Base-by-base conservation (phyloP, 2,329 filamentous ascomycete genomes). In the Pleurostoma richardsiae region DNA sequence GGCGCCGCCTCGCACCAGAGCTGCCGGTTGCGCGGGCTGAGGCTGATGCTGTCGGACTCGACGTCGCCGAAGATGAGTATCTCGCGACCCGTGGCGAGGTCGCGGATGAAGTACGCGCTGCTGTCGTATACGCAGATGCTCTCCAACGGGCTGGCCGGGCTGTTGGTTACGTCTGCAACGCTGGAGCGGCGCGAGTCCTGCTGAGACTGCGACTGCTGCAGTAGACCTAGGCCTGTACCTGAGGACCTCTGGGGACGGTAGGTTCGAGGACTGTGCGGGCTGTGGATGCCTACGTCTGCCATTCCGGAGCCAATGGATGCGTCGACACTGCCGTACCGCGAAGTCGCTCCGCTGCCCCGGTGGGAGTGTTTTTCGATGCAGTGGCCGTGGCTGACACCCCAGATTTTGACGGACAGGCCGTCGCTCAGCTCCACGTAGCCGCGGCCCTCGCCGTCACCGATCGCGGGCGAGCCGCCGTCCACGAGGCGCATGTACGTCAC, bases 21-120 rank as follows among this genome's bases (percentile, higher is more conserved):
- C 10, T 75, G 73, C n/a, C 77, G 70, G 54, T 94, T 97, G 28
- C 91, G 83, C 1, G 92, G 90, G 2, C 81, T 85, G 2, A 92
- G 67, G 0, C 90, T 95, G 29, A 97, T 68, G 6, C 83, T 85
- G 65, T 99, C 94, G 1, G 94, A 90, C 61, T 99, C 94, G 36
- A 97, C 88, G 55, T 99, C 94, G 19, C 94, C 94, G 61, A 96
- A 97, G 42, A 99, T 88, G 49, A 99, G 79, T 3, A 97, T 80
- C 66, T 99, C 92, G 30, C 79, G 78, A 2, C 80, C 79, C 0
- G 82, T 86, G 1, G 70, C 62, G 31, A 85, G 73, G 49, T 94
- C 87, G 36, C 89, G 86, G 53, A 99, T 87, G 65, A 99, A 97
- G 66, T 91, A 97, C 1, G 90, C 92, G 19, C 90, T 94, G 52